Evolutionary conservation across 2,329 filamentous ascomycete species (phyloP).

Genomic region (Ophiostoma perfectum): DNA sequence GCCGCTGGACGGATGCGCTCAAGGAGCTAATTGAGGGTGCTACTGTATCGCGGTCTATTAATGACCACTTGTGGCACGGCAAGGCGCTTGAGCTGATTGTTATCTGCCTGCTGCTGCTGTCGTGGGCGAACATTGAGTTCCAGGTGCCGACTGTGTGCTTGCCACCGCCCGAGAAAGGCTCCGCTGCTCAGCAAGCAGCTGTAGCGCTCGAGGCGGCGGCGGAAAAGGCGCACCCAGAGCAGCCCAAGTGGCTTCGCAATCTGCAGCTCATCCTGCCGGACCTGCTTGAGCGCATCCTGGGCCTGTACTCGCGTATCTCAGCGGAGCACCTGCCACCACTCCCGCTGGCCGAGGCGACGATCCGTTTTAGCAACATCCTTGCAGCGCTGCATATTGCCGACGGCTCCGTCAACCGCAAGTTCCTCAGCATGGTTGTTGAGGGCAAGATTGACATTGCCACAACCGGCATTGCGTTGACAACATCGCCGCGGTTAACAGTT

Average conservation of each 20-base stretch:
- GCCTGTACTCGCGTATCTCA: slow-evolving; percentile 65
- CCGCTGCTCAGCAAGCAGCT: slow-evolving; percentile 29
- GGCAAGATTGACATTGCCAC: slow-evolving; percentile 42
- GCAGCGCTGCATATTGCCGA: slow-evolving; percentile 60
- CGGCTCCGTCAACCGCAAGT: slow-evolving; percentile 56
- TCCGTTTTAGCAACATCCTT: slow-evolving; percentile 67
- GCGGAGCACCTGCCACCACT: slow-evolving; percentile 66
- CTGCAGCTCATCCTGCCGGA: slow-evolving; percentile 62
- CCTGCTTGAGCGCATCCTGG: slow-evolving; percentile 66
- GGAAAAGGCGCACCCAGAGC: slow-evolving; percentile 40
- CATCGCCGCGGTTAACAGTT: slow-evolving; percentile 52
- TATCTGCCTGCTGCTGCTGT: slow-evolving; percentile 74
- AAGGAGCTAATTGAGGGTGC: slow-evolving; percentile 78
- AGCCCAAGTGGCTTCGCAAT: slow-evolving; percentile 50
- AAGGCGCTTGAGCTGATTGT: slow-evolving; percentile 88
- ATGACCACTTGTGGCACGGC: slow-evolving; percentile 95
- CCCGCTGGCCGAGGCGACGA: slow-evolving; percentile 64
- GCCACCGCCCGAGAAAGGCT: slow-evolving; percentile 45
- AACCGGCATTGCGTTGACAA: slow-evolving; percentile 44
- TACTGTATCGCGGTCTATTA: slow-evolving; percentile 66
- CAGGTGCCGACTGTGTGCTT: slow-evolving; percentile 58
- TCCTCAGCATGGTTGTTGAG: slow-evolving; percentile 60
- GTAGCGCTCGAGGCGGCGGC: slow-evolving; percentile 34
- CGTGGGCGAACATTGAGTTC: slow-evolving; percentile 80
- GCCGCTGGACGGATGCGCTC: slow-evolving; percentile 83